Evolutionary conservation across 2,329 filamentous ascomycete species (phyloP).

Genomic region (Raffaelea arxii): DNA sequence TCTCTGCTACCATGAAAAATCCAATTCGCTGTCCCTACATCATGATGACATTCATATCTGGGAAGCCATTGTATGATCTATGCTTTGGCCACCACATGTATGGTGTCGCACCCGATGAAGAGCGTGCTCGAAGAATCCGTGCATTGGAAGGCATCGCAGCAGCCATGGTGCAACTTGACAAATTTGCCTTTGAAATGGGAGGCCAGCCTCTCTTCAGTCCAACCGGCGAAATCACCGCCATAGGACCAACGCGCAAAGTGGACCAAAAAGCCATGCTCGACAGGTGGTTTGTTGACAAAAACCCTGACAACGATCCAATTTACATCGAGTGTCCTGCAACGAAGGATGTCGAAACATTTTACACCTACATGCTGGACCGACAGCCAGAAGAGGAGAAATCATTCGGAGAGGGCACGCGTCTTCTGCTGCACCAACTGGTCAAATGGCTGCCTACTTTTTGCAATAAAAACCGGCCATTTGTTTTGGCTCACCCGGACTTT

Average conservation of each 20-base stretch:
- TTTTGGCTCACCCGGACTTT: constrained; percentile 19
- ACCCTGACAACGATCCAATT: neutral
- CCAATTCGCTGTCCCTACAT: constrained; percentile 18
- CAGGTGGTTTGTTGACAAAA: neutral
- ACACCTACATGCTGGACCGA: neutral
- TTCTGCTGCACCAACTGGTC: constrained; percentile 7
- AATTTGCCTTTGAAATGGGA: neutral
- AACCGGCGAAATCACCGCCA: neutral
- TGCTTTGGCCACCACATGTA: constrained; percentile 17
- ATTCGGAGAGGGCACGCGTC: neutral
- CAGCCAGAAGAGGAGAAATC: neutral
- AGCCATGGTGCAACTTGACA: neutral
- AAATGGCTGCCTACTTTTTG: constrained; percentile 11
- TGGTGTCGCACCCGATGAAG: constrained; percentile 6
- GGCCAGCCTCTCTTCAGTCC: neutral
- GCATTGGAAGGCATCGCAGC: neutral
- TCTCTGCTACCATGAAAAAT: constrained; percentile 16
- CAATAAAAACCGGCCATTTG: constrained; percentile 8
- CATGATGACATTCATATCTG: constrained; percentile 16
- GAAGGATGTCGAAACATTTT: neutral
- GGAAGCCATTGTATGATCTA: constrained; percentile 16
- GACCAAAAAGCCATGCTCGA: neutral
- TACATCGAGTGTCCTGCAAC: neutral
- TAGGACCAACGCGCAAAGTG: neutral
- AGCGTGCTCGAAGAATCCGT: neutral